Percentiles rank a stretch among this genome's conserved stretches.
These are phyloP conservation scores for Exophiala xenobiotica DNA, from an alignment of 2,329 filamentous ascomycete genomes.

Conservation along the genomic window DNA sequence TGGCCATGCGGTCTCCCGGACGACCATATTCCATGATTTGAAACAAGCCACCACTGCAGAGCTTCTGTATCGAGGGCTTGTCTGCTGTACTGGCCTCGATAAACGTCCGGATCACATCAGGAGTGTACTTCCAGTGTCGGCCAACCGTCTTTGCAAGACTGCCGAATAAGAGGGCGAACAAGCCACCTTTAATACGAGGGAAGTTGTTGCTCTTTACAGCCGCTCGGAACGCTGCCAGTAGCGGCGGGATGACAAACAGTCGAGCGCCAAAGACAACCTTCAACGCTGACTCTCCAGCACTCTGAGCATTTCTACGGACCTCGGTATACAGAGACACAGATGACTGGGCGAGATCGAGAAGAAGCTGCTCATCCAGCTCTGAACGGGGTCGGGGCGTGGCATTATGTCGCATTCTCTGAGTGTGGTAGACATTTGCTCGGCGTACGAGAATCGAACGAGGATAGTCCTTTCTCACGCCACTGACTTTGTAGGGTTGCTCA, in stretches of 20 bases:
- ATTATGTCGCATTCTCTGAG: conserved; percentile 92
- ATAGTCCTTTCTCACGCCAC: conserved; percentile 86
- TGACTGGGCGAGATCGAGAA: conserved; percentile 85
- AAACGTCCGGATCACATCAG: conserved; percentile 83
- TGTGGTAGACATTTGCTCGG: conserved; percentile 89
- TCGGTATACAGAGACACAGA: conserved; percentile 91
- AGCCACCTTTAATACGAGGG: conserved; percentile 87
- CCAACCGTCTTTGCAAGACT: conserved; percentile 83
- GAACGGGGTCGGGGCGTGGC: conserved; percentile 83
- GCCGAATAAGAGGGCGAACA: conserved; percentile 88
- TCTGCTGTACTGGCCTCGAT: conserved; percentile 87
- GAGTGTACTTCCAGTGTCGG: conserved; percentile 92
- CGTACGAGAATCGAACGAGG: conserved; percentile 89
- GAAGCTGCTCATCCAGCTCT: conserved; percentile 78
- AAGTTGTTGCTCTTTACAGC: conserved; percentile 79
- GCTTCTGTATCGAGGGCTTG: conserved; percentile 88
- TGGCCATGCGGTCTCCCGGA: conserved; percentile 78
- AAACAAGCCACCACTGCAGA: conserved; percentile 78
- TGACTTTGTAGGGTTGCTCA: conserved; percentile 90
- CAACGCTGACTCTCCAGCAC: conserved; percentile 86
- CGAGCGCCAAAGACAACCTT: conserved; percentile 87
- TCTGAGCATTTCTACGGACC: conserved; percentile 89
- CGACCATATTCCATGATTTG: conserved; percentile 90
- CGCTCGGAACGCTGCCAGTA: conserved; percentile 74
- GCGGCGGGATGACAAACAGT: conserved; percentile 82